A percentile compares a stretch with the other conserved stretches of the same genome.
Conservation (phyloP, 176 grass and related monocot genomes). For the Metroxylon sagu region DNA sequence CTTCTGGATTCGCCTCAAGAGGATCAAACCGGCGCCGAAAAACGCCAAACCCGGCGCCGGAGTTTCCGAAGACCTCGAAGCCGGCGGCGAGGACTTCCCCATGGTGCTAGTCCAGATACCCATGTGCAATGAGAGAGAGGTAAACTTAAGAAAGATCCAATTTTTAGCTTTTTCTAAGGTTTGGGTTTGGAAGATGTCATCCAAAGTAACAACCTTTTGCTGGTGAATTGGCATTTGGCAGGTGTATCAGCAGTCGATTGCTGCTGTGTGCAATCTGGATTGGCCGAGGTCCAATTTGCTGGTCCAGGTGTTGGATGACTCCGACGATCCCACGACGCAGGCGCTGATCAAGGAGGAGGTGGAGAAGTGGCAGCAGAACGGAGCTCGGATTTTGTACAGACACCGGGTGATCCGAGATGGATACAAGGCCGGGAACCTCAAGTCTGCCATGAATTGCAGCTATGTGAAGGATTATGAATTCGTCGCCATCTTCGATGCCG, state of each 20-base stretch:
- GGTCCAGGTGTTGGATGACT: conserved; percentile 95
- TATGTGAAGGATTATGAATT: conserved; percentile 96
- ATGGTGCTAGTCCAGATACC: conserved; percentile 98
- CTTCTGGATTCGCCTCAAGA: conserved; percentile 81
- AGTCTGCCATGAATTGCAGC: conserved; percentile 87
- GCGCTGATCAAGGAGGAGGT: conserved; percentile 83
- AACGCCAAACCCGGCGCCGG: background rate
- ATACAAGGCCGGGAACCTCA: conserved; percentile 98
- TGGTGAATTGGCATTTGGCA: conserved; percentile 25
- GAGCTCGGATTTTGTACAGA: conserved; percentile 72
- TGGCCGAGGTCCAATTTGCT: conserved; percentile 92
- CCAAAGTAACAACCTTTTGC: conserved; percentile 10
- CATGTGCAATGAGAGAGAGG: conserved; percentile 99
- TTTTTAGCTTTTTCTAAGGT: too few species aligned
- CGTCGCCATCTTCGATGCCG: conserved; percentile 93
- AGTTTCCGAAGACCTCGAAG: conserved; percentile 48
- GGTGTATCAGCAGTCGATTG: conserved; percentile 99
- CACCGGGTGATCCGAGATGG: conserved; percentile 80
- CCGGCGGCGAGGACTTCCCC: conserved; percentile 52
- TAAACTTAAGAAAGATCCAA: conserved; percentile 15
- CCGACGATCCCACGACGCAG: conserved; percentile 69
- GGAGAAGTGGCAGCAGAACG: conserved; percentile 87
- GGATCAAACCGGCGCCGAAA: conserved; percentile 68
- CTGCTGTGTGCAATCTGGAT: conserved; percentile 89
- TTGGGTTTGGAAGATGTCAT: too few species aligned